phyloP scores from a whole-genome alignment of 176 grass and related monocot genomes.

The Secale cereale region DNA sequence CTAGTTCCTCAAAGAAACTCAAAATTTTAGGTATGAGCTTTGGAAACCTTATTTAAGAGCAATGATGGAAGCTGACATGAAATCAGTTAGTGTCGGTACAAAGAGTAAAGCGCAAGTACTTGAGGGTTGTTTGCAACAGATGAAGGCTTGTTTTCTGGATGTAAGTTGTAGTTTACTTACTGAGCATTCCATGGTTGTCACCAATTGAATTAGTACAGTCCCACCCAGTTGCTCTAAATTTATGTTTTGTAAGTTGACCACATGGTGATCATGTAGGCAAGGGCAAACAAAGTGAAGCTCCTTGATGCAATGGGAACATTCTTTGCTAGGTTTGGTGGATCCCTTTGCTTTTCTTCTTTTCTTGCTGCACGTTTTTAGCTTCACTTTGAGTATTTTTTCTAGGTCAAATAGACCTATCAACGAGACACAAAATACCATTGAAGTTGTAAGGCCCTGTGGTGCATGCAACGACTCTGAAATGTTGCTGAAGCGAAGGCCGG shows the following conservation, averaged over 20 bases:
- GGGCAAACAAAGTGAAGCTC: constrained; percentile 74
- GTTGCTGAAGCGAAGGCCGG: constrained; percentile 62
- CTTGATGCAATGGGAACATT: constrained; percentile 89
- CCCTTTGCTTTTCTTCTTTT: constrained; percentile 16
- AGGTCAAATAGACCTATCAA: constrained; percentile 69
- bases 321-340: constrained; percentile 66
- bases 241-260: background rate
- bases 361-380: constrained; percentile 9
- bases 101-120: constrained; percentile 89
- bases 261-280: constrained; percentile 52
- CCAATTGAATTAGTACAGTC: background rate
- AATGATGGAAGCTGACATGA: constrained; percentile 99
- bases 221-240: constrained; percentile 14
- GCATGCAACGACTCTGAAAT: constrained; percentile 74
- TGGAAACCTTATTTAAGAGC: constrained; percentile 97
- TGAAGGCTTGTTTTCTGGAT: constrained; percentile 95
- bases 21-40: constrained; percentile 75
- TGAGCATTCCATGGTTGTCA: background rate
- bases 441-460: constrained; percentile 72
- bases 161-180: constrained; percentile 53
- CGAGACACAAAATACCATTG: constrained; percentile 43
- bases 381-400: constrained; percentile 28
- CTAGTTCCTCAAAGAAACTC: constrained; percentile 15
- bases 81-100: constrained; percentile 87
- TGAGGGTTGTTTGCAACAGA: constrained; percentile 87